A percentile compares a stretch with the other conserved stretches of the same genome.
phyloP scores from a whole-genome alignment of 441 rosid species.

The Viola pubescens region DNA sequence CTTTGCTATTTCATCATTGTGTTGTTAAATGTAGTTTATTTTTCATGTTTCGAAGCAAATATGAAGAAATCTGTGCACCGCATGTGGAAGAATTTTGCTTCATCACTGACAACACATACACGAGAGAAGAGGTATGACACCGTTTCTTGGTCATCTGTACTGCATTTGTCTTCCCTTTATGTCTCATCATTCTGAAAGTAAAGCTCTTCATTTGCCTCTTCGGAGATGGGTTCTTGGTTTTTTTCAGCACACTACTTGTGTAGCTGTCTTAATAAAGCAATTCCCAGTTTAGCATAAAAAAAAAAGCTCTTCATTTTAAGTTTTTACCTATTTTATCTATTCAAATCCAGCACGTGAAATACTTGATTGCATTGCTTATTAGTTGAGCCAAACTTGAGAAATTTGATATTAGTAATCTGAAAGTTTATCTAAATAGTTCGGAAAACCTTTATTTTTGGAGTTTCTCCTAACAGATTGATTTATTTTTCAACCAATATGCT shows the following conservation, averaged over 20 bases:
- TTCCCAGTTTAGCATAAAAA: too few species aligned
- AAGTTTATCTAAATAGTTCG: too few species aligned
- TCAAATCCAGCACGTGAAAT: neutral
- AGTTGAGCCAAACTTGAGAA: neutral
- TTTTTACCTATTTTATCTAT: neutral
- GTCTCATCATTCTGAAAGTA: too few species aligned
- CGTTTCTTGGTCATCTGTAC: slow-evolving; percentile 6
- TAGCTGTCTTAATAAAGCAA: too few species aligned
- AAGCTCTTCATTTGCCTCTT: too few species aligned
- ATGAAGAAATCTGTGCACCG: slow-evolving; percentile 63
- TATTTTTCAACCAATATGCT: too few species aligned
- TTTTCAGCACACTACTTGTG: neutral
- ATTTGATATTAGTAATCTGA: neutral
- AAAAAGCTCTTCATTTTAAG: too few species aligned
- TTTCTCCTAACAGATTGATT: too few species aligned
- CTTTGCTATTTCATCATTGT: slow-evolving; percentile 5
- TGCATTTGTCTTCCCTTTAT: neutral
- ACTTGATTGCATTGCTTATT: slow-evolving; percentile 1
- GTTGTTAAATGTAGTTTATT: slow-evolving; percentile 11
- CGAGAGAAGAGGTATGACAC: slow-evolving; percentile 32
- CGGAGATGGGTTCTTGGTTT: neutral
- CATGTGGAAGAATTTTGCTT: slow-evolving; percentile 45
- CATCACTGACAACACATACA: slow-evolving; percentile 46
- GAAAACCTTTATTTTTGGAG: too few species aligned
- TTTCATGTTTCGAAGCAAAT: slow-evolving; percentile 45